Evolutionary conservation across 768 basidiomycete genomes (phyloP).

Genomic region (Boletus eberwhitei): DNA sequence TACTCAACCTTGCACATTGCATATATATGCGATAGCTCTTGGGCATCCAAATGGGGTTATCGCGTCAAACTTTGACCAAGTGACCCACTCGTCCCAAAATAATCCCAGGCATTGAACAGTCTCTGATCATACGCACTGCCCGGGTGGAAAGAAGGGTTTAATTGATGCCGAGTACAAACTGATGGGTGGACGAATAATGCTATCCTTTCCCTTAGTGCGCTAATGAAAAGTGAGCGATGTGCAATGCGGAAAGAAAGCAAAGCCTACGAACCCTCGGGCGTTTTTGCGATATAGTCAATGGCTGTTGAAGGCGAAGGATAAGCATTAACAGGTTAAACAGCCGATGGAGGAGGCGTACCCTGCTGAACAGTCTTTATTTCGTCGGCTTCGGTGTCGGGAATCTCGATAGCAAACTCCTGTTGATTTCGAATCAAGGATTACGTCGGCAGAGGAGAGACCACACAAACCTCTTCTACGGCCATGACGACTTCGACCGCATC

Average conservation of each 20-base stretch:
- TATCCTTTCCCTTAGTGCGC: slow-evolving; percentile 41
- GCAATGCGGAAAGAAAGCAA: slow-evolving; percentile 13
- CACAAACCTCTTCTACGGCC: slow-evolving; percentile 88
- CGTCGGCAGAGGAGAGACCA: not conserved
- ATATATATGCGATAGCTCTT: slow-evolving; percentile 10
- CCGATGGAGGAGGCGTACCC: slow-evolving; percentile 48
- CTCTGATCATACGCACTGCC: not conserved
- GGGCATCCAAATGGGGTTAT: slow-evolving; percentile 8
- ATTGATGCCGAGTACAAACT: slow-evolving; percentile 22
- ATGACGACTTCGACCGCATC: slow-evolving; percentile 98
- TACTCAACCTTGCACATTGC: not conserved
- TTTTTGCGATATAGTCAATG: slow-evolving; percentile 93
- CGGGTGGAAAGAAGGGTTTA: slow-evolving; percentile 6
- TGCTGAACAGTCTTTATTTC: slow-evolving; percentile 89
- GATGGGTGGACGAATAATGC: slow-evolving; percentile 5
- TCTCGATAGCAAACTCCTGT: slow-evolving; percentile 96
- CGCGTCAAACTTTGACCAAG: slow-evolving; percentile 2
- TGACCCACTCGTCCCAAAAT: slow-evolving; percentile 5
- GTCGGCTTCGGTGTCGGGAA: slow-evolving; percentile 96
- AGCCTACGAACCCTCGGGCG: slow-evolving; percentile 67
- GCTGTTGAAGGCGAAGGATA: slow-evolving; percentile 44
- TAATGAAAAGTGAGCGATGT: slow-evolving; percentile 25
- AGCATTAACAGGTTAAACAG: not conserved
- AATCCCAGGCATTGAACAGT: not conserved
- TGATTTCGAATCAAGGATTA: not conserved